Evolutionary conservation across 805 yeast species (phyloP).

Genomic region (Torulaspora gathmanii): DNA sequence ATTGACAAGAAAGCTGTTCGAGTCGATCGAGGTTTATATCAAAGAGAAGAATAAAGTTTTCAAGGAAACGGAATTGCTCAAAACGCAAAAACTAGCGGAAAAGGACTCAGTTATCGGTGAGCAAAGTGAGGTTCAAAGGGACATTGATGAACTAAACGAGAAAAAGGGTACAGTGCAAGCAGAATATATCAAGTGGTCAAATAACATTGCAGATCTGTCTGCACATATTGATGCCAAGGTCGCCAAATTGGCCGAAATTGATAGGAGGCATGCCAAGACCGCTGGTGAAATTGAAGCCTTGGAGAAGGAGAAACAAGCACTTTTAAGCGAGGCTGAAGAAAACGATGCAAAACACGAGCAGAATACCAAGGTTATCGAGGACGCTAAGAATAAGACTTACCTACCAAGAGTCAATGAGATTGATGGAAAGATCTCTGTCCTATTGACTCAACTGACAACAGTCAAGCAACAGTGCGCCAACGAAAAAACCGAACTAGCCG

Average conservation of each 20-base stretch:
- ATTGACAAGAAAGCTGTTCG: conserved; percentile 22
- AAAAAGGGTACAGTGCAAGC: conserved; percentile 19
- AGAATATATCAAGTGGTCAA: conserved; percentile 23
- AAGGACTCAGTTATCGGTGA: conserved; percentile 21
- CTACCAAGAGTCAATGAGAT: conserved; percentile 26
- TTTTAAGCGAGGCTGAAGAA: conserved; percentile 21
- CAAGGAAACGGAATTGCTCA: conserved; percentile 27
- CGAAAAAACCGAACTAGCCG: conserved; percentile 26
- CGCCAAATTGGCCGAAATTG: conserved; percentile 23
- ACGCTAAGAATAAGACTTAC: conserved; percentile 24
- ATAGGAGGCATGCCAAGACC: conserved; percentile 18
- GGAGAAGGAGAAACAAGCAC: conserved; percentile 12
- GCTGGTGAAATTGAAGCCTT: conserved; percentile 22
- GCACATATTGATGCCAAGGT: conserved; percentile 30
- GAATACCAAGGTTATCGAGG: conserved; percentile 17
- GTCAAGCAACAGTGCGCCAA: conserved; percentile 31
- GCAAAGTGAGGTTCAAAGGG: conserved; percentile 25
- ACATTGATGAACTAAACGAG: conserved; percentile 25
- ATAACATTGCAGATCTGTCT: conserved; percentile 22
- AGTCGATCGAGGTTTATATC: conserved; percentile 21
- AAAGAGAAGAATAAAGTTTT: conserved; percentile 24
- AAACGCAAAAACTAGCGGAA: conserved; percentile 25
- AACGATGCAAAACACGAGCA: conserved; percentile 17
- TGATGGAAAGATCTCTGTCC: conserved; percentile 21
- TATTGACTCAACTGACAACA: conserved; percentile 21